These are phyloP conservation scores for Camellia japonica DNA, from an alignment of 148 eudicot species.

Conservation along the genomic window DNA sequence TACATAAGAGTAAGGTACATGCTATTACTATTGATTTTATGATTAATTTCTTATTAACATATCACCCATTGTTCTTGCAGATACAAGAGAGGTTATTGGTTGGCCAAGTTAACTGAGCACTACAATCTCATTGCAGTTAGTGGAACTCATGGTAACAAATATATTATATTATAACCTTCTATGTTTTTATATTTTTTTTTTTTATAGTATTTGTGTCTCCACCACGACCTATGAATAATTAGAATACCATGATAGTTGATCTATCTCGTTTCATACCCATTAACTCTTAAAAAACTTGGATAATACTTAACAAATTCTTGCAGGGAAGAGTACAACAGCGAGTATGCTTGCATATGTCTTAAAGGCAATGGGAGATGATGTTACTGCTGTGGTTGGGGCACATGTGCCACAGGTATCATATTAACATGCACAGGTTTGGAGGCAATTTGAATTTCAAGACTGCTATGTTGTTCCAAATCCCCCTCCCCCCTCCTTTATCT, in stretches of 20 bases:
- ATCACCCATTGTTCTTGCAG: too few relatives aligned
- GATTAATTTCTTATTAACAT: too few relatives aligned
- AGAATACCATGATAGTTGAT: neutral
- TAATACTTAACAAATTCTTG: neutral
- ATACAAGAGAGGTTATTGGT: slow-evolving; percentile 1
- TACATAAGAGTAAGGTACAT: neutral
- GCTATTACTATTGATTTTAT: neutral
- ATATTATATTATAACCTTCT: neutral
- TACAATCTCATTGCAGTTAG: slow-evolving; percentile 14
- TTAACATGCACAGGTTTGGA: neutral
- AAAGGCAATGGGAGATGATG: slow-evolving; percentile 16
- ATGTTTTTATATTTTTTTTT: too few relatives aligned
- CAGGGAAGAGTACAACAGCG: slow-evolving; percentile 16
- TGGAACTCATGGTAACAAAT: slow-evolving; percentile 1
- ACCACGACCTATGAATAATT: neutral
- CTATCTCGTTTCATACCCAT: neutral
- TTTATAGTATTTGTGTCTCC: neutral
- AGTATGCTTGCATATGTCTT: slow-evolving; percentile 22
- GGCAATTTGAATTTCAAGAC: slow-evolving; percentile 4
- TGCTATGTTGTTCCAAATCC: neutral
- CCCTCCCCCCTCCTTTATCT: neutral
- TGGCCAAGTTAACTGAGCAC: neutral
- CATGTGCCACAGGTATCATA: slow-evolving; percentile 19
- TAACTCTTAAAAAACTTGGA: neutral
- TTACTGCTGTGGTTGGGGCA: slow-evolving; percentile 20